A percentile compares a stretch with the other conserved stretches of the same genome.
phyloP scores from a whole-genome alignment of 257 asterid genomes.

The Fraxinus excelsior region DNA sequence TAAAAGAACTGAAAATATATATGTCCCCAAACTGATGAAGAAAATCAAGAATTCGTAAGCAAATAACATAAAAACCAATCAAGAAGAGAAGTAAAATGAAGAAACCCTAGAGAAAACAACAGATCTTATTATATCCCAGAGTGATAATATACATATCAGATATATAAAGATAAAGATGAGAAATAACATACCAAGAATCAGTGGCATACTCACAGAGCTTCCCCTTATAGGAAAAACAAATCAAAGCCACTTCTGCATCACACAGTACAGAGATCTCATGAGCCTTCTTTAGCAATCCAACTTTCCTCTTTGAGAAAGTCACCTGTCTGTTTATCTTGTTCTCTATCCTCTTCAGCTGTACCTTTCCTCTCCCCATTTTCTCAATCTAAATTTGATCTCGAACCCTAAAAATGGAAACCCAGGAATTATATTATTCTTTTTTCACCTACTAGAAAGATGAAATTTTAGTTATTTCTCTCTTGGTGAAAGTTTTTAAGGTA shows the following conservation, averaged over 20 bases:
- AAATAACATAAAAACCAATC: not conserved
- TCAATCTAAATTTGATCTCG: not conserved
- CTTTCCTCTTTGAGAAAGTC: constrained; percentile 84
- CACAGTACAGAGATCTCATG: constrained; percentile 84
- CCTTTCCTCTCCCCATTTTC: constrained; percentile 86
- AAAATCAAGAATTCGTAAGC: not conserved
- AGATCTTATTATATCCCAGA: not conserved
- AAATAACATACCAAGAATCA: constrained; percentile 55
- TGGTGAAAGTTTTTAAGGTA: constrained; percentile 15
- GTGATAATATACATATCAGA: too few species aligned
- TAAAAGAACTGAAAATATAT: too few species aligned
- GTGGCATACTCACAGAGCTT: constrained; percentile 76
- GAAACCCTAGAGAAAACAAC: not conserved
- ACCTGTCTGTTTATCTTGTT: constrained; percentile 87
- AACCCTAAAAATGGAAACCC: constrained; percentile 51
- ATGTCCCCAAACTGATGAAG: not conserved
- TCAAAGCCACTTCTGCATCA: constrained; percentile 78
- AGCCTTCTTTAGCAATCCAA: constrained; percentile 78
- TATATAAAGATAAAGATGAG: not conserved
- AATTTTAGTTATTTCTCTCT: constrained; percentile 18
- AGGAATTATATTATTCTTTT: constrained; percentile 8
- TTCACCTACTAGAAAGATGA: constrained; percentile 22
- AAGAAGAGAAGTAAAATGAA: not conserved
- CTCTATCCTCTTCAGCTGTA: constrained; percentile 70
- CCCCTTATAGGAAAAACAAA: constrained; percentile 77